Percentiles rank a stretch among this genome's conserved stretches.
phyloP scores from a whole-genome alignment of 257 asterid species.

The Solanum bulbocastanum region DNA sequence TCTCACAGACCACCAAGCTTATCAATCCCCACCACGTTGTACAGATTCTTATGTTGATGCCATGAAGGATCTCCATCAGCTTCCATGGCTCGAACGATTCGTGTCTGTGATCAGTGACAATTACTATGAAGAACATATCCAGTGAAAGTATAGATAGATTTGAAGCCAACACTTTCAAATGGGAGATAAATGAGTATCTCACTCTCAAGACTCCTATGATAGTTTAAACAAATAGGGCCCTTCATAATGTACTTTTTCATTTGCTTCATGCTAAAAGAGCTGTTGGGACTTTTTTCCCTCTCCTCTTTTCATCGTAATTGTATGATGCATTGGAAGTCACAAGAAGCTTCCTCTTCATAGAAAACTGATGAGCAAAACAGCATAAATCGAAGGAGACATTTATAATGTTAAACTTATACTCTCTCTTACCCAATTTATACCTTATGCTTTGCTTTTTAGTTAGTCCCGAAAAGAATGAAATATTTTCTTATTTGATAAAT shows the following conservation, averaged over 20 bases:
- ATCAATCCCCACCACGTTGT: slow-evolving; percentile 59
- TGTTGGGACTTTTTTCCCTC: background rate
- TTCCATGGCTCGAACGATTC: slow-evolving; percentile 96
- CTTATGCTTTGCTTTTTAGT: fast-evolving
- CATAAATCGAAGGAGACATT: background rate
- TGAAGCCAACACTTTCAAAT: background rate
- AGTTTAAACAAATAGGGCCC: background rate
- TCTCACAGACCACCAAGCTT: slow-evolving; percentile 42
- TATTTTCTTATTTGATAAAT: background rate
- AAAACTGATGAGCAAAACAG: background rate
- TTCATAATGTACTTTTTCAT: background rate
- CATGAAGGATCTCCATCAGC: slow-evolving; percentile 90
- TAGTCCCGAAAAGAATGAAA: background rate
- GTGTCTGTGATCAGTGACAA: slow-evolving; percentile 82
- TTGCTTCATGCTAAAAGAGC: background rate
- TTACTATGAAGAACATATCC: slow-evolving; percentile 73
- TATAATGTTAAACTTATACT: background rate
- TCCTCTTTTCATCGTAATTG: background rate
- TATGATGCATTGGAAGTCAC: background rate
- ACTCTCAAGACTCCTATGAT: slow-evolving; percentile 9
- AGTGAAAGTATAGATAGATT: slow-evolving; percentile 24
- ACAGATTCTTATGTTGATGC: slow-evolving; percentile 77
- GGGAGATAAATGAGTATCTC: slow-evolving; percentile 9
- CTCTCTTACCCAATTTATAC: background rate
- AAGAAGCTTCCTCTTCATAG: background rate